Percentiles rank a stretch among this genome's conserved stretches.
Evolutionary conservation across 257 asterid species (phyloP).

Genomic region (Lycium ferocissimum): DNA sequence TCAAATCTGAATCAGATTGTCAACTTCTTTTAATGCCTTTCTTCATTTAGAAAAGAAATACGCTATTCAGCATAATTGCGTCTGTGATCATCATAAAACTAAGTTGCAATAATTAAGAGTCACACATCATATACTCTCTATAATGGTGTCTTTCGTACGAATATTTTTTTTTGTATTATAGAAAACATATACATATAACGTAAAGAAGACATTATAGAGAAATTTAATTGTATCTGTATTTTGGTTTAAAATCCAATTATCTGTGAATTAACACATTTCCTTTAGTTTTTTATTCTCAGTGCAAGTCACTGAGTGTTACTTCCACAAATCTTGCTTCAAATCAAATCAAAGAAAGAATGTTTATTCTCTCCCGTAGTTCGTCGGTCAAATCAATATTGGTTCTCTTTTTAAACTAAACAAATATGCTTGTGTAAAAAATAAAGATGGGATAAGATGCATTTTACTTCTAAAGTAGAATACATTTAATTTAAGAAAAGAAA

Average conservation of each 20-base stretch:
- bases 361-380: background rate
- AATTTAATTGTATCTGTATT: background rate
- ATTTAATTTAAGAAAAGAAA: background rate
- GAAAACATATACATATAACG: too few species aligned
- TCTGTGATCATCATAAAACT: too few species aligned
- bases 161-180: too few species aligned
- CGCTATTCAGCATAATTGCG: too few species aligned
- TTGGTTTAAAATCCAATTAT: background rate
- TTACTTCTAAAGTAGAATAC: background rate
- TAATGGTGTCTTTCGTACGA: too few species aligned
- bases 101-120: too few species aligned
- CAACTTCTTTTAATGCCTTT: too few species aligned
- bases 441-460: background rate
- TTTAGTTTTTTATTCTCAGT: background rate
- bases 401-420: background rate
- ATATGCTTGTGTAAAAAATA: background rate
- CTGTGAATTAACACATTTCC: background rate
- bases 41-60: too few species aligned
- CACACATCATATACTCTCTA: too few species aligned
- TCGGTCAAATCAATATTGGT: background rate
- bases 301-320: background rate
- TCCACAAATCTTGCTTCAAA: background rate
- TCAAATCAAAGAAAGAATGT: conserved; percentile 10
- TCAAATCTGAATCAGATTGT: too few species aligned
- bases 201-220: too few species aligned